Evolutionary conservation across 2,329 filamentous ascomycete species (phyloP), one percentile per base, ranked within the genome.

Genomic region (Aureobasidium namibiae): DNA sequence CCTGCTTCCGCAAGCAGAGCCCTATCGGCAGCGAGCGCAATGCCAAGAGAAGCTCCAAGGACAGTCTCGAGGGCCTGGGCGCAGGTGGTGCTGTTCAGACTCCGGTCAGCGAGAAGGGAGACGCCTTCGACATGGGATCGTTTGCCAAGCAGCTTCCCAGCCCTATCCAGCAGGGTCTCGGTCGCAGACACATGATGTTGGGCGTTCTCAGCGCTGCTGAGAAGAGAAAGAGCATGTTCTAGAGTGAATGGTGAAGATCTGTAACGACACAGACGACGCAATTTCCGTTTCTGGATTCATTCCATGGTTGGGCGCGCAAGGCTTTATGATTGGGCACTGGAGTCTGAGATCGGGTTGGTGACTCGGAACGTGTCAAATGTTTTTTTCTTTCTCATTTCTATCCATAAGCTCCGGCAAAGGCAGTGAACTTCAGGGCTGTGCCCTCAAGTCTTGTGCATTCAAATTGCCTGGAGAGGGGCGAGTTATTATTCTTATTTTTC

Each of bases 141-240:
- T 63, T 62, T 44, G 56, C 58, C 63, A 72, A 70, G 66, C 68
- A 69, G 60, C 70, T 70, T 7, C 68, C 68, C 16, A 71, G 67
- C 26, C 69, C 70, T 53, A 53, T 57, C 24, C 50, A 63, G 57
- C 63, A 62, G 42, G 62, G 59, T 33, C 45, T 59, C 13, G 60
- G 61, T 24, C 46, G 90, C 74, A 89, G 90, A 75, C 92, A 87
- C 79, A 88, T 88, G 66, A 88, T 90, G 57, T 87, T 91, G 80
- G 84, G 96, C 70, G 88, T 96, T 65, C 82, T 96, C 65, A 92
- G 85, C 72, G 88, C 86, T 70, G 87, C 86, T 63, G 91, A 95
- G 79, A 96, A 95, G 83, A 88, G 91, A 74, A 95, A 90, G 81
- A 87, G 82, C 74, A 74, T 83, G 70, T 82, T 81, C 69, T 86